Base-by-base conservation (phyloP, 345 rosid genomes). In the Eutrema yunnanense region DNA sequence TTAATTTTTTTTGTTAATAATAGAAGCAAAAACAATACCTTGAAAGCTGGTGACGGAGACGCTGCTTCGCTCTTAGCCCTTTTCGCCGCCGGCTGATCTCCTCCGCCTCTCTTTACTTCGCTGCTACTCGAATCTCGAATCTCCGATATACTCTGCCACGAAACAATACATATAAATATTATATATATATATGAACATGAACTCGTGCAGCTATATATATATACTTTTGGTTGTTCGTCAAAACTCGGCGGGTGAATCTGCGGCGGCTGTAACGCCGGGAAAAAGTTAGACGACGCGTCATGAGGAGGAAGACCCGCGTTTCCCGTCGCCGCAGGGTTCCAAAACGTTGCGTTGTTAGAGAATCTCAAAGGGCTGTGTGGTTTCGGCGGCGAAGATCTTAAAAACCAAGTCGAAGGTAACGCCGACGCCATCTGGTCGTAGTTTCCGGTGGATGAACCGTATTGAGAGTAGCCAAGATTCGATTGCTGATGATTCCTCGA, bases 311-410 rank as follows among this genome's bases (percentile, higher is more conserved):
- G 82, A 26, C 88, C 82, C 2, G 87, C 91, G 55, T 90, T 90
- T 94, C 68, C 73, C 2, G 80, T 8, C 7, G 57, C 76, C 2
- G 80, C 67, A 22, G 76, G 76, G 76, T 90, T 90, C 99, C 99
- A 95, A 70, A 88, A 92, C 13, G 94, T 87, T 4, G 96, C 87
- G 80, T 95, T 92, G 73, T 95, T 95, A 61, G 99, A 92, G 78
- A 95, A 90, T 29, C 88, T 89, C 75, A 92, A 78, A 59, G 88
- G 97, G 27, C 80, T 77, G 10, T 77, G 80, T 43, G 80, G 76
- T 65, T 76, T 78, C 12, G 80, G 93, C 0, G 97, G 87, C 2
- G 97, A 85, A 60, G 69, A 75, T 73, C 95, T 83, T 53, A 86
- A 46, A 84, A 91, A 87, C 97, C 92, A 91, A 59, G 86, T 69